A percentile compares a stretch with the other conserved stretches of the same genome.
These are phyloP conservation scores for Blastocladiella britannica DNA, from an alignment of 192 early-diverging fungal species.

Conservation along the genomic window DNA sequence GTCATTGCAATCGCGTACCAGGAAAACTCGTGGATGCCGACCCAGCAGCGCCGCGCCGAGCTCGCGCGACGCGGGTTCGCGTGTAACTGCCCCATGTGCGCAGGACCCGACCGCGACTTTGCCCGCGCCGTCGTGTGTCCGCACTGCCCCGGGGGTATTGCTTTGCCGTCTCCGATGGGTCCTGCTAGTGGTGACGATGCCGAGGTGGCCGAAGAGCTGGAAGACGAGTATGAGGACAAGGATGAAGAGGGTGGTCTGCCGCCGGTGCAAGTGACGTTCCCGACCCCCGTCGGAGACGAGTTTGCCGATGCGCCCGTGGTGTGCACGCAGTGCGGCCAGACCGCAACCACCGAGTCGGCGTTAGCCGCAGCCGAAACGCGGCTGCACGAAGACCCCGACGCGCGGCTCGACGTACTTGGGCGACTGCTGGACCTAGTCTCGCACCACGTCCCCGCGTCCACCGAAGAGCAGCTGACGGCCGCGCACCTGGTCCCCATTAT, in stretches of 20 bases:
- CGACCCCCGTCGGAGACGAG: no score
- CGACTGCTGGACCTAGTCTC: not conserved
- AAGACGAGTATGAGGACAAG: not conserved
- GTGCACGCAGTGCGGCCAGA: not conserved
- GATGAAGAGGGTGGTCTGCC: not conserved
- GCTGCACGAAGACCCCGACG: not conserved
- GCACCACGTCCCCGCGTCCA: not conserved
- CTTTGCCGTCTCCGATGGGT: no score
- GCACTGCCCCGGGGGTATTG: no score
- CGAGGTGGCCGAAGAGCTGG: not conserved
- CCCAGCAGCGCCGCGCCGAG: not conserved
- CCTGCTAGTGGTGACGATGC: no score
- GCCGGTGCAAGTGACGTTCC: no score
- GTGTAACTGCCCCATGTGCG: not conserved
- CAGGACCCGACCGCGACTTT: not conserved
- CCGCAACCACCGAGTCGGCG: not conserved
- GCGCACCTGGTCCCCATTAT: not conserved
- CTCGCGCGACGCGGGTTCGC: not conserved
- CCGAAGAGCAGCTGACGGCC: not conserved
- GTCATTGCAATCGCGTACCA: not conserved
- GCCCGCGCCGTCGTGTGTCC: not conserved
- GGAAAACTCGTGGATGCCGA: not conserved
- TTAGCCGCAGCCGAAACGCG: not conserved
- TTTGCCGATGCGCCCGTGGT: not conserved
- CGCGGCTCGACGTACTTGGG: not conserved